phyloP scores from a whole-genome alignment of 2,329 filamentous ascomycete genomes.

The Bipolaris bicolor region DNA sequence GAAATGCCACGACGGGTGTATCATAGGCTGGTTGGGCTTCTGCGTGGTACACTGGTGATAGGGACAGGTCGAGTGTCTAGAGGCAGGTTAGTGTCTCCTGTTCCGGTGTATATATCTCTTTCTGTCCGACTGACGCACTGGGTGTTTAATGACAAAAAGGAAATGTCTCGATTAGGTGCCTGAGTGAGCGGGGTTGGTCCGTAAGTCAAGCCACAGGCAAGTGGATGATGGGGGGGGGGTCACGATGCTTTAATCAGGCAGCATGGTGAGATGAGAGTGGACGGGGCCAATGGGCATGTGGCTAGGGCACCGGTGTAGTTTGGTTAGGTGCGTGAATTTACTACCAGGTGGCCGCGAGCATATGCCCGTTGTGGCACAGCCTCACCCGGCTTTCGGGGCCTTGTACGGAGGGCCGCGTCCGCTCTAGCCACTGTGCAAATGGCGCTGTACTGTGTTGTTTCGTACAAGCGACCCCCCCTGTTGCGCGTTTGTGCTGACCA shows the following conservation, averaged over 20 bases:
- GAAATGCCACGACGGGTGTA: background rate
- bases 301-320: background rate
- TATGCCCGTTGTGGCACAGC: conserved; percentile 7
- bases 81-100: too few species aligned
- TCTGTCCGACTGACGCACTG: too few species aligned
- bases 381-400: conserved; percentile 3
- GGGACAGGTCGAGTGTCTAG: too few species aligned
- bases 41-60: too few species aligned
- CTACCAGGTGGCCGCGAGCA: conserved; percentile 5
- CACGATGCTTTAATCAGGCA: conserved; percentile 8
- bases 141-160: too few species aligned
- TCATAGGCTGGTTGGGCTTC: too few species aligned
- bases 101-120: too few species aligned
- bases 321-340: conserved; percentile 10
- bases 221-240: background rate
- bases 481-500: background rate
- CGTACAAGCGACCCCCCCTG: background rate
- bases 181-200: background rate
- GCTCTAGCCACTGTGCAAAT: background rate
- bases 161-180: too few species aligned
- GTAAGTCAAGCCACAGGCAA: conserved; percentile 3
- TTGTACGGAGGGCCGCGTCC: background rate
- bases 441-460: background rate
- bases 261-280: background rate
- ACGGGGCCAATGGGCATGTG: background rate